These are phyloP conservation scores for Candida ovalis DNA, from an alignment of 805 yeast species.

Conservation along the genomic window DNA sequence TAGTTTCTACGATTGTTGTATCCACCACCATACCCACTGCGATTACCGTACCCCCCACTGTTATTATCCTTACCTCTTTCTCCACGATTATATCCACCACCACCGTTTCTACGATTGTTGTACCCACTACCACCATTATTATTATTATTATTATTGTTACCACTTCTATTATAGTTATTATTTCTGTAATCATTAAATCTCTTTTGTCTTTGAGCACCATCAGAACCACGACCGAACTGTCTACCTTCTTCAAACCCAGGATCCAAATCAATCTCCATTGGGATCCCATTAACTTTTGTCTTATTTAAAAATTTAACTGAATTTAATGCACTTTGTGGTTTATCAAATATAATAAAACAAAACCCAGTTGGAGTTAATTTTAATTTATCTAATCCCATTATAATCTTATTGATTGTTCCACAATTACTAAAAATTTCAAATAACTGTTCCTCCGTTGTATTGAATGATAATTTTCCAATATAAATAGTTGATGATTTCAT, in stretches of 20 bases:
- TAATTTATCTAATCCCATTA: constrained; percentile 93
- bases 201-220: constrained; percentile 77
- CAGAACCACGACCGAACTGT: constrained; percentile 89
- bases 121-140: constrained; percentile 2
- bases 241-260: constrained; percentile 96
- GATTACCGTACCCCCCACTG: too few relatives aligned
- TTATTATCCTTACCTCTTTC: constrained; percentile 4
- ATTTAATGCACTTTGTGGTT: constrained; percentile 67
- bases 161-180: constrained; percentile 19
- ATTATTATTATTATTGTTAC: constrained; percentile 11
- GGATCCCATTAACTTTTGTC: constrained; percentile 80
- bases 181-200: constrained; percentile 8
- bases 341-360: constrained; percentile 80
- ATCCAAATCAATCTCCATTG: constrained; percentile 83
- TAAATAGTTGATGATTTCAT: constrained; percentile 73
- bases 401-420: constrained; percentile 73
- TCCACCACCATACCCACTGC: background rate
- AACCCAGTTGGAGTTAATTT: constrained; percentile 95
- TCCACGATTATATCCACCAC: constrained; percentile 33
- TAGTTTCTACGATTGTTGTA: background rate
- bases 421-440: constrained; percentile 81
- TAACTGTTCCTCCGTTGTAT: constrained; percentile 93
- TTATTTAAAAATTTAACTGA: constrained; percentile 80
- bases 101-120: constrained; percentile 8
- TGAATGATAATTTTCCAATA: constrained; percentile 86